Percentiles rank a stretch among this genome's conserved stretches.
phyloP scores from a whole-genome alignment of 164 flowering plant genomes.

The Tinospora cordifolia region DNA sequence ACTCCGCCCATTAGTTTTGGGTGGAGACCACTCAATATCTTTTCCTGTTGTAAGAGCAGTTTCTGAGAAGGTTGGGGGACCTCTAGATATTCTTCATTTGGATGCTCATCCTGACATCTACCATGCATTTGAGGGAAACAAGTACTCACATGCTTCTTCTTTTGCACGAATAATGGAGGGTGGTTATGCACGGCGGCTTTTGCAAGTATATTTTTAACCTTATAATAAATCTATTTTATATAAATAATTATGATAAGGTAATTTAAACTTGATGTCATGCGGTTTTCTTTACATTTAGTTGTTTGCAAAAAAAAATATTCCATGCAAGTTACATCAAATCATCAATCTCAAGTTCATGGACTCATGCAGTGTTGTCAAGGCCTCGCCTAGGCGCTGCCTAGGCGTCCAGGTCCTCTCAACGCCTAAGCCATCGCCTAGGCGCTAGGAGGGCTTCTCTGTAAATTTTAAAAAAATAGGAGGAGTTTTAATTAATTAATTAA shows the following conservation, averaged over 20 bases:
- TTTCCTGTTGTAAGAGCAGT: slow-evolving; percentile 93
- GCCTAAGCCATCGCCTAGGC: too few species aligned
- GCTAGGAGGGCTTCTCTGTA: too few species aligned
- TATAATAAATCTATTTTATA: not conserved
- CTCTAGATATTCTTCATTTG: slow-evolving; percentile 90
- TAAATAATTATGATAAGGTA: not conserved
- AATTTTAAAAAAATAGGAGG: too few species aligned
- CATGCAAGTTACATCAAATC: too few species aligned
- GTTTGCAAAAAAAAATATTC: too few species aligned
- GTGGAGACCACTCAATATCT: slow-evolving; percentile 97
- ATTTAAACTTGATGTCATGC: too few species aligned
- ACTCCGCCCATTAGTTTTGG: slow-evolving; percentile 80
- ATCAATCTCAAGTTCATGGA: too few species aligned
- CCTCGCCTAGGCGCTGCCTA: too few species aligned
- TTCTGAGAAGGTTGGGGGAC: slow-evolving; percentile 95
- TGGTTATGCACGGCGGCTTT: slow-evolving; percentile 88
- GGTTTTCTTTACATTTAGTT: too few species aligned
- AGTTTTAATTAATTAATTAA: too few species aligned
- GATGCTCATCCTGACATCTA: slow-evolving; percentile 99
- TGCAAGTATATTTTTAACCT: slow-evolving; percentile 46
- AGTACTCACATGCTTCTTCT: slow-evolving; percentile 94
- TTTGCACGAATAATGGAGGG: slow-evolving; percentile 99
- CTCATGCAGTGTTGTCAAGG: too few species aligned
- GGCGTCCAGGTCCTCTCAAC: too few species aligned
- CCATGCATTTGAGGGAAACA: slow-evolving; percentile 88